Base-by-base conservation (phyloP, 75 land plant genomes). In the Cupressus sempervirens region DNA sequence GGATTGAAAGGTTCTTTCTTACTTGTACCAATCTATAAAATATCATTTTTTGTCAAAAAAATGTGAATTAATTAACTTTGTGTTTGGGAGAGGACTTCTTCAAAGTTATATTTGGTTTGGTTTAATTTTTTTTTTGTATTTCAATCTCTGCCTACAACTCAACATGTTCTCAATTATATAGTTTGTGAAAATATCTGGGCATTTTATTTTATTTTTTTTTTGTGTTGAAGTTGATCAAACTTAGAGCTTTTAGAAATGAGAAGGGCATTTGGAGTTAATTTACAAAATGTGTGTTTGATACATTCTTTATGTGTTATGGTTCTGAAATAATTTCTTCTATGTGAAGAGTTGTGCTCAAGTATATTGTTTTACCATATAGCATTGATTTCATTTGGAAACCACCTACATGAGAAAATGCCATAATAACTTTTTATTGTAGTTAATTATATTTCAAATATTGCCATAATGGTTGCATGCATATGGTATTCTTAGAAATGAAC, bases 1-100 rank as follows among this genome's bases (percentile, higher is more conserved):
- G 83, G 99, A 97, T 83, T 94, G 99, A 41, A 96, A 88, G 99
- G 99, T 97, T 90, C 70, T 89, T 87, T 81, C 56, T 41, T 7
- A 76, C 23, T 76, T 45, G 9, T 76, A 26, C 43, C 46, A 41
- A 40, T 76, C 23, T 20, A 3, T 40, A 20, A 76, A 76, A 4
- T 76, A 18, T 38, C 36, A 13, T 74, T 75, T 14, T 15, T 20
- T 38, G 38, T 40, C 43, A 76, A 26, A 36, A 18, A 18, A 8
- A 76, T 76, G n/a, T 20, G 20, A 38, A 45, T 76, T 8, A 18
- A 76, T 40, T 76, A 7, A 7, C 77, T 30, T 68, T 30, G 29
- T 40, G 79, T 76, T 40, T 76, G n/a, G 40, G 43, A 40, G 40
- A 18, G 41, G 45, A 46, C 5, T 76, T 38, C 0, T 38, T 41